Conservation (phyloP, 768 basidiomycete species). For the Asterophora parasitica region DNA sequence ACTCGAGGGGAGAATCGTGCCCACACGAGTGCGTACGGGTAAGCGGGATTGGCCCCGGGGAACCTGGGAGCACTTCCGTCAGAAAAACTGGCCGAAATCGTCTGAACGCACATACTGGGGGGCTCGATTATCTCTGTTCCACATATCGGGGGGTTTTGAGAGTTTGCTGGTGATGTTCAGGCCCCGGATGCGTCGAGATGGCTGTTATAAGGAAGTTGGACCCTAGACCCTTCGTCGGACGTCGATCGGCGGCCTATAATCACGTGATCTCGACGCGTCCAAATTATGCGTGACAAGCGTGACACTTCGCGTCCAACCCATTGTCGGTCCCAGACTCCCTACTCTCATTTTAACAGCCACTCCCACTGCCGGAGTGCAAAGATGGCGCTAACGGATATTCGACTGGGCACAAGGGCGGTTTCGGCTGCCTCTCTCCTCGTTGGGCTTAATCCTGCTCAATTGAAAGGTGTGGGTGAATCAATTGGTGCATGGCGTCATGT, state of each 20-base stretch:
- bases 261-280: conserved; percentile 48
- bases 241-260: too few species aligned
- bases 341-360: too few species aligned
- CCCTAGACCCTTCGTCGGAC: too few species aligned
- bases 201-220: too few species aligned
- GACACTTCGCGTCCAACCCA: neutral
- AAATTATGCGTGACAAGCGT: conserved; percentile 39
- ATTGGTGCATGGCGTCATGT: neutral
- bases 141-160: conserved; percentile 12
- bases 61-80: conserved; percentile 9
- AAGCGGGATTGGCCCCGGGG: conserved; percentile 15
- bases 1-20: neutral
- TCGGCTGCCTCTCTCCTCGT: conserved; percentile 48
- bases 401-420: conserved; percentile 21
- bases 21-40: conserved; percentile 9
- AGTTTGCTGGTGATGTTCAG: too few species aligned
- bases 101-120: conserved; percentile 11
- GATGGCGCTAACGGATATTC: neutral
- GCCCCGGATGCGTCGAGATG: too few species aligned
- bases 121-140: conserved; percentile 17
- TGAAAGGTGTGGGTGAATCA: conserved; percentile 7
- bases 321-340: too few species aligned
- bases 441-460: conserved; percentile 12
- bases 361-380: too few species aligned
- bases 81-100: neutral